phyloP scores from a whole-genome alignment of 2,329 filamentous ascomycete species.

The Penicillium corylophilum region DNA sequence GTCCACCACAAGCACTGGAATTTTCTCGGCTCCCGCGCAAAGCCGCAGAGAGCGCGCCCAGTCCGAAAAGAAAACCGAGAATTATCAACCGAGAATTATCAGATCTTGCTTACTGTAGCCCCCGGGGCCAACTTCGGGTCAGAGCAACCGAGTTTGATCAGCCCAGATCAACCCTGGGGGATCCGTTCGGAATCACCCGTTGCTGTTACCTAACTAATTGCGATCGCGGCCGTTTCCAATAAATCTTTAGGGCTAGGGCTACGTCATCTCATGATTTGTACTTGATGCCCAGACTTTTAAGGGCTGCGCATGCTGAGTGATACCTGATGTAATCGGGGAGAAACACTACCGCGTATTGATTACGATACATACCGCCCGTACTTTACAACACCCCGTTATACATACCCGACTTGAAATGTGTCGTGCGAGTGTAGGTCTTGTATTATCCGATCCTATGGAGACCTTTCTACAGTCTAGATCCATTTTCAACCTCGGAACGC shows the following conservation, averaged over 20 bases:
- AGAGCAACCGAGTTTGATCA: neutral
- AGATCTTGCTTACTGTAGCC: neutral
- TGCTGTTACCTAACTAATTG: neutral
- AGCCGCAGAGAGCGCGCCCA: neutral
- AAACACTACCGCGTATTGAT: neutral
- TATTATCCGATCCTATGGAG: neutral
- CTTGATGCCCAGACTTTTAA: neutral
- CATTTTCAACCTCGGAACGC: neutral
- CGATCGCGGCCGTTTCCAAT: neutral
- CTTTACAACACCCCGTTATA: neutral
- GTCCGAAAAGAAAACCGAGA: neutral
- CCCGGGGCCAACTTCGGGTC: neutral
- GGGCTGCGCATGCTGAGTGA: neutral
- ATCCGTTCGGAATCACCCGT: slow-evolving; percentile 1
- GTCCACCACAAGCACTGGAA: neutral
- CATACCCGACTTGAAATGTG: neutral
- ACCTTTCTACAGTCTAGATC: neutral
- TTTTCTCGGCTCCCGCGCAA: neutral
- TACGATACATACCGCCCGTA: neutral
- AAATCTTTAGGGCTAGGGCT: neutral
- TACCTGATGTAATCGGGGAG: neutral
- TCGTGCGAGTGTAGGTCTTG: neutral
- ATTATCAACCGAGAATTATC: neutral
- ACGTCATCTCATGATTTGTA: neutral
- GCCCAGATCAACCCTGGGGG: neutral